phyloP scores from a whole-genome alignment of 495 filamentous ascomycete species.

The Penicillium cinerascens region DNA sequence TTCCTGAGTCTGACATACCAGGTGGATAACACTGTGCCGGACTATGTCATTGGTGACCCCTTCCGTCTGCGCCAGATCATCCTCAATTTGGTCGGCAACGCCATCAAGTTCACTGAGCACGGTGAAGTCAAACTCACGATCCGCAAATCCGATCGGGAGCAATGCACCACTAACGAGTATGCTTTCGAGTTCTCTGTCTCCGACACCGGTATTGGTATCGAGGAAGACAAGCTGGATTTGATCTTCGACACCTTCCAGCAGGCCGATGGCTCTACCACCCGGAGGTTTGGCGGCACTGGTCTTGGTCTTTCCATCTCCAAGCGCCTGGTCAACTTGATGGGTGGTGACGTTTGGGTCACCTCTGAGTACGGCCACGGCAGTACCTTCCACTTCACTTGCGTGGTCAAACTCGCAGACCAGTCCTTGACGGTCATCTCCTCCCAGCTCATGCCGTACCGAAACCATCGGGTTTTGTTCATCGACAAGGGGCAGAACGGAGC shows the following conservation, averaged over 20 bases:
- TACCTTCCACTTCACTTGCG: slow-evolving; percentile 96
- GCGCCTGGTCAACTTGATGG: slow-evolving; percentile 93
- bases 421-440: slow-evolving; percentile 78
- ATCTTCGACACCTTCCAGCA: slow-evolving; percentile 99
- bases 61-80: slow-evolving; percentile 96
- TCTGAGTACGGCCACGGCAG: slow-evolving; percentile 91
- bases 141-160: slow-evolving; percentile 62
- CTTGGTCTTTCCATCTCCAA: slow-evolving; percentile 96
- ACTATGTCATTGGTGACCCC: slow-evolving; percentile 95
- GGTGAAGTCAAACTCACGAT: slow-evolving; percentile 96
- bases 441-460: slow-evolving; percentile 83
- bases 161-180: slow-evolving; percentile 72
- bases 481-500: slow-evolving; percentile 82
- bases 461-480: slow-evolving; percentile 87
- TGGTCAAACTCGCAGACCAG: slow-evolving; percentile 79
- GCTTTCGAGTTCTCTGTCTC: slow-evolving; percentile 95
- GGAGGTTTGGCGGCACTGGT: slow-evolving; percentile 95
- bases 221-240: slow-evolving; percentile 89
- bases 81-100: slow-evolving; percentile 57
- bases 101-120: slow-evolving; percentile 92
- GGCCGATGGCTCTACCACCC: slow-evolving; percentile 94
- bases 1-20: slow-evolving; percentile 91
- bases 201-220: slow-evolving; percentile 97
- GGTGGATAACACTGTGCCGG: slow-evolving; percentile 90
- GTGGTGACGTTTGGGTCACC: slow-evolving; percentile 95